These are phyloP conservation scores for Tricholoma sp. DNA, from an alignment of 768 basidiomycete genomes.

Conservation along the genomic window DNA sequence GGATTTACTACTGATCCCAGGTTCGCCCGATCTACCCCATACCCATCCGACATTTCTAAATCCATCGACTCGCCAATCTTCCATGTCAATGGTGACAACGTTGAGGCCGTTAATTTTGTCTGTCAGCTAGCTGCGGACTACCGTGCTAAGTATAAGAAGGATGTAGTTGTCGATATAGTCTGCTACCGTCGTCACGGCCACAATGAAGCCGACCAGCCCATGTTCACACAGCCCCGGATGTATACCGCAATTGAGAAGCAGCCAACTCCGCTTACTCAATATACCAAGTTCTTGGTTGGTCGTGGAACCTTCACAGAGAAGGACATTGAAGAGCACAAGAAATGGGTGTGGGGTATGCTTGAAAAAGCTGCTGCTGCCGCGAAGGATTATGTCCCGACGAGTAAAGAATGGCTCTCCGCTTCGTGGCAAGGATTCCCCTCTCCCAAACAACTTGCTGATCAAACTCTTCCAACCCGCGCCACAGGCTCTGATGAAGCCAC, in stretches of 20 bases:
- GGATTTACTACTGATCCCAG: conserved; percentile 99
- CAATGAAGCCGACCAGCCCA: conserved; percentile 98
- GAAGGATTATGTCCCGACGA: conserved; percentile 93
- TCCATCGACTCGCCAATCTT: conserved; percentile 98
- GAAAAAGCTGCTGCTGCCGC: conserved; percentile 92
- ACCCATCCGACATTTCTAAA: conserved; percentile 97
- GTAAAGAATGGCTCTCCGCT: conserved; percentile 96
- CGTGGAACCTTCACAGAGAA: conserved; percentile 93
- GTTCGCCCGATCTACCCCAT: conserved; percentile 95
- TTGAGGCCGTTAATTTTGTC: conserved; percentile 97
- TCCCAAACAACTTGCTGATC: conserved; percentile 90
- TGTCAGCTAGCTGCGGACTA: conserved; percentile 98
- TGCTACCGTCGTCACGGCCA: conserved; percentile 99
- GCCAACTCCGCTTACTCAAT: conserved; percentile 86
- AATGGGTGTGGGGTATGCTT: conserved; percentile 99
- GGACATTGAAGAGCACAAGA: conserved; percentile 97
- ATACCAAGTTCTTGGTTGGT: conserved; percentile 84
- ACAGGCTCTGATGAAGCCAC: conserved; percentile 77
- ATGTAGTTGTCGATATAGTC: conserved; percentile 97
- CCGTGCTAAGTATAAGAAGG: conserved; percentile 97
- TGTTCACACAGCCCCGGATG: conserved; percentile 98
- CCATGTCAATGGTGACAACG: conserved; percentile 99
- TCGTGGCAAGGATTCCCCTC: conserved; percentile 99
- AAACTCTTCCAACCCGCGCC: conserved; percentile 82
- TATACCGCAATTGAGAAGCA: conserved; percentile 96